phyloP scores from a whole-genome alignment of 345 rosid species.

The Euphorbia peplus region DNA sequence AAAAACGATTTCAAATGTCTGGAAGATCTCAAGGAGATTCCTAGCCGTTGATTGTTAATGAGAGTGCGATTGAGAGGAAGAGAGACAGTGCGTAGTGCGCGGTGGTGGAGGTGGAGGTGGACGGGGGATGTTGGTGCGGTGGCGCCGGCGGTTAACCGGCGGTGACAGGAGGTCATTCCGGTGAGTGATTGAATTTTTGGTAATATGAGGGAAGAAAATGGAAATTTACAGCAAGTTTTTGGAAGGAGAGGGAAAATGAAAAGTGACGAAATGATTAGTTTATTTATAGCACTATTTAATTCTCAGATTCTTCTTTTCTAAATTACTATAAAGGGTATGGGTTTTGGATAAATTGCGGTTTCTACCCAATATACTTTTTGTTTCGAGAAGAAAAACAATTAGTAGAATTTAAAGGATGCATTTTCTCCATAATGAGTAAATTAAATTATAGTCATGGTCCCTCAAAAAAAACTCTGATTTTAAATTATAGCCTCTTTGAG shows the following conservation, averaged over 20 bases:
- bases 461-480: too few relatives aligned
- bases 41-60: constrained; percentile 25
- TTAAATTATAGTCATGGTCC: too few relatives aligned
- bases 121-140: constrained; percentile 20
- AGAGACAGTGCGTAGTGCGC: constrained; percentile 25
- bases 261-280: neutral
- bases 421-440: too few relatives aligned
- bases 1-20: constrained; percentile 23
- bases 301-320: neutral
- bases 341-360: neutral
- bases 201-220: too few relatives aligned
- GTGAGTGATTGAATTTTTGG: neutral
- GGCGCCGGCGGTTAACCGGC: constrained; percentile 40
- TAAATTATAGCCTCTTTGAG: too few relatives aligned
- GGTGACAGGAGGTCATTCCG: constrained; percentile 50
- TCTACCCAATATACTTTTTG: neutral
- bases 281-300: neutral
- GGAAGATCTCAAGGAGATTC: constrained; percentile 34
- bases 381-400: neutral
- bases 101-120: constrained; percentile 27
- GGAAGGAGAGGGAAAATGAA: neutral
- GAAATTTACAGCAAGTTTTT: too few relatives aligned
- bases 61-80: constrained; percentile 22
- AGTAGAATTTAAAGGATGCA: too few relatives aligned
- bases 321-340: neutral